Conservation (phyloP, 2,329 filamentous ascomycete species). For the Epichloe amarillans region DNA sequence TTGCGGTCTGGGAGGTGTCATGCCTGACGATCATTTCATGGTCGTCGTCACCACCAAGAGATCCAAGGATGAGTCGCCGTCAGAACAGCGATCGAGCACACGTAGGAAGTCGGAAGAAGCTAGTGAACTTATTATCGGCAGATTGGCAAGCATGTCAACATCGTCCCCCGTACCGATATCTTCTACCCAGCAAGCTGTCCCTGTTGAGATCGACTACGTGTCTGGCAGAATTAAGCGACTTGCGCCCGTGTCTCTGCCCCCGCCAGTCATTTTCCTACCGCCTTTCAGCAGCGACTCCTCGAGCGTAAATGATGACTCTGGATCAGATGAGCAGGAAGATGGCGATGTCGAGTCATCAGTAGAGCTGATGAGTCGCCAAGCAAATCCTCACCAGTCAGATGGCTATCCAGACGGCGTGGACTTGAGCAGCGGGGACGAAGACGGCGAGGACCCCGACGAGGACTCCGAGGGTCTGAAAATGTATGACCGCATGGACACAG, state of each 20-base stretch:
- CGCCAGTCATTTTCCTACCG: conserved; percentile 38
- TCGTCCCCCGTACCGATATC: conserved; percentile 18
- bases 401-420: conserved; percentile 27
- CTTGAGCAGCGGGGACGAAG: conserved; percentile 28
- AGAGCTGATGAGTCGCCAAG: conserved; percentile 19
- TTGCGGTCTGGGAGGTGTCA: conserved; percentile 44
- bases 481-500: conserved; percentile 12
- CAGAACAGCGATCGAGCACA: not conserved
- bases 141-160: conserved; percentile 29
- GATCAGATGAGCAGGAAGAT: conserved; percentile 17
- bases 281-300: conserved; percentile 30
- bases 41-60: conserved; percentile 40
- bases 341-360: conserved; percentile 15
- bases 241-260: conserved; percentile 35
- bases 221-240: conserved; percentile 28
- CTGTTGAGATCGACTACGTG: conserved; percentile 33
- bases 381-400: conserved; percentile 26
- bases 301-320: conserved; percentile 17
- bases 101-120: conserved; percentile 14
- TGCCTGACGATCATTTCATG: conserved; percentile 51
- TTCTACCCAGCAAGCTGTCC: not conserved
- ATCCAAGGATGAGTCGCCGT: conserved; percentile 12
- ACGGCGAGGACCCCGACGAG: conserved; percentile 26
- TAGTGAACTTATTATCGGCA: conserved; percentile 27
- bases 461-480: conserved; percentile 14